phyloP scores from a whole-genome alignment of 2,329 filamentous ascomycete species.

The Fusarium pseudograminearum region DNA sequence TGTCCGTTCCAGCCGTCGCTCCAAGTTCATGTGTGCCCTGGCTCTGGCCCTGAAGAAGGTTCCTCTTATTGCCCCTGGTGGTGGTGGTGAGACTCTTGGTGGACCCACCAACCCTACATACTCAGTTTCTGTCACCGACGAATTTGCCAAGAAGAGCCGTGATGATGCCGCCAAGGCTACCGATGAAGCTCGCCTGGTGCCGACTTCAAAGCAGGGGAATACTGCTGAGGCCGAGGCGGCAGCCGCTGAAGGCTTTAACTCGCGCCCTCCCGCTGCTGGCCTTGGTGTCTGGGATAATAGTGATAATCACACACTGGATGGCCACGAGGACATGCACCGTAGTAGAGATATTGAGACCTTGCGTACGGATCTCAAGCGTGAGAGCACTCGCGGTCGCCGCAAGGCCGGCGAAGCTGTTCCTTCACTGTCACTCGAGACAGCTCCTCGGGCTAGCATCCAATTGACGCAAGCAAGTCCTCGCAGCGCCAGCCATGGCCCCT shows the following conservation, averaged over 20 bases:
- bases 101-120: conserved; percentile 82
- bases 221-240: conserved; percentile 56
- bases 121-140: conserved; percentile 79
- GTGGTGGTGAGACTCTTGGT: conserved; percentile 71
- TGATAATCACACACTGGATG: conserved; percentile 44
- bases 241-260: conserved; percentile 61
- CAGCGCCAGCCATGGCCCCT: conserved; percentile 52
- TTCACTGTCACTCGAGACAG: conserved; percentile 48
- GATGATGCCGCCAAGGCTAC: conserved; percentile 69
- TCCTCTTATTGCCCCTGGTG: conserved; percentile 85
- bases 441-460: conserved; percentile 41
- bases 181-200: conserved; percentile 74
- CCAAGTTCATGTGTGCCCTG: conserved; percentile 97
- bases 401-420: conserved; percentile 62
- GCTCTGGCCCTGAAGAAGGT: conserved; percentile 87
- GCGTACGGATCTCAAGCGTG: conserved; percentile 55
- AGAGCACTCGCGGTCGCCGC: conserved; percentile 63
- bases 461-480: conserved; percentile 48
- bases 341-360: conserved; percentile 56
- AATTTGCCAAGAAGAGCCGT: conserved; percentile 73
- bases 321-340: conserved; percentile 51
- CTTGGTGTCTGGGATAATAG: conserved; percentile 43
- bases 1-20: conserved; percentile 82
- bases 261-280: conserved; percentile 49
- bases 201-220: conserved; percentile 53